These are phyloP conservation scores for Albophoma yamanashiensis DNA, from an alignment of 2,329 filamentous ascomycete genomes.

Conservation along the genomic window DNA sequence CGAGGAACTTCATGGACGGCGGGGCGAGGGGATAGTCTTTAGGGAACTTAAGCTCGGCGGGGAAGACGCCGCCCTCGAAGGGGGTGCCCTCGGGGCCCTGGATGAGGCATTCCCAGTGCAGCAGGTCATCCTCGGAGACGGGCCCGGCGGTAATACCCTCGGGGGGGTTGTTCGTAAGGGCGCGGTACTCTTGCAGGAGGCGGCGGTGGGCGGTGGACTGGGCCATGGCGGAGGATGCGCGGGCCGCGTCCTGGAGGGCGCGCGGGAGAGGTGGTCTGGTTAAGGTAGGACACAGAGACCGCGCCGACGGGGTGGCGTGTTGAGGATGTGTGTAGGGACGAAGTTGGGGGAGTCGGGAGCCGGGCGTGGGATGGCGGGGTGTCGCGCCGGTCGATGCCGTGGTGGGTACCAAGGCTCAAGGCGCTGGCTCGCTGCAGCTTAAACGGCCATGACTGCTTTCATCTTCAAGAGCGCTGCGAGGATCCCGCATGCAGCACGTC, in stretches of 20 bases:
- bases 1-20: slow-evolving; percentile 90
- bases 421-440: not conserved
- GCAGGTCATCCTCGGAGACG: slow-evolving; percentile 86
- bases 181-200: slow-evolving; percentile 92
- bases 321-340: not conserved
- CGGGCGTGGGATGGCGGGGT: not conserved
- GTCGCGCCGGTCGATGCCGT: not conserved
- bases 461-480: not conserved
- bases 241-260: not conserved
- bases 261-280: not conserved
- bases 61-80: slow-evolving; percentile 92
- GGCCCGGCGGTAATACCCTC: slow-evolving; percentile 96
- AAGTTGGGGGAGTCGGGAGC: not conserved
- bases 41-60: slow-evolving; percentile 88
- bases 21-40: slow-evolving; percentile 95
- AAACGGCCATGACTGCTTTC: not conserved
- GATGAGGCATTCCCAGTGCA: slow-evolving; percentile 93
- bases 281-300: not conserved
- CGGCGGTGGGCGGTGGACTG: slow-evolving; percentile 60
- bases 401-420: not conserved
- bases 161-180: slow-evolving; percentile 88
- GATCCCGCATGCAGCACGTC: too few relatives aligned
- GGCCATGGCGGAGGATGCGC: slow-evolving; percentile 30
- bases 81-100: slow-evolving; percentile 92
- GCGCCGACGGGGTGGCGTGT: not conserved